phyloP scores from a whole-genome alignment of 2,329 filamentous ascomycete species.

The Cladophialophora exuberans region DNA sequence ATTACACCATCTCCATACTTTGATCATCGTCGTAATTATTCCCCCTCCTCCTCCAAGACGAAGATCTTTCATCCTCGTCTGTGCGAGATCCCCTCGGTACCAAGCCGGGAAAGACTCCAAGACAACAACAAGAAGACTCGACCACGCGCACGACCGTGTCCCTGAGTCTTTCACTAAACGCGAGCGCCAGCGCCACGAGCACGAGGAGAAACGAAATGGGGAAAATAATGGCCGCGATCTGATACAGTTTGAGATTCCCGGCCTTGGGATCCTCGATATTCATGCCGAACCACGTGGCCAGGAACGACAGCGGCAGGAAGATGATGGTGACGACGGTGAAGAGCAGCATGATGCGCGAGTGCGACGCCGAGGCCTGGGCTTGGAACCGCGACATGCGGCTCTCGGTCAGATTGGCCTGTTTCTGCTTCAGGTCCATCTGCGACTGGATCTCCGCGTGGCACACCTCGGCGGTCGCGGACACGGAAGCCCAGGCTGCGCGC shows the following conservation, averaged over 20 bases:
- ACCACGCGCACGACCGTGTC: background rate
- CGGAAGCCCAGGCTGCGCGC: constrained; percentile 1
- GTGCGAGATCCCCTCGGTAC: background rate
- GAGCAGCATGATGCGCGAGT: constrained; percentile 31
- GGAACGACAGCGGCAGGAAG: constrained; percentile 39
- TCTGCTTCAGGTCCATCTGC: constrained; percentile 28
- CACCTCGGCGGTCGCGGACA: constrained; percentile 2
- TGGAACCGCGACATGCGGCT: constrained; percentile 13
- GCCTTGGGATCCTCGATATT: constrained; percentile 24
- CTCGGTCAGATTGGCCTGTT: constrained; percentile 29
- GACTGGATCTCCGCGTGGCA: constrained; percentile 12
- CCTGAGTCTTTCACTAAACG: constrained; percentile 9
- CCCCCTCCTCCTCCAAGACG: no score
- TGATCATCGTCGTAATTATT: background rate
- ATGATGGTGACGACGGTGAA: constrained; percentile 40
- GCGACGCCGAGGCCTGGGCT: background rate
- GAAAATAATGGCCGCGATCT: constrained; percentile 16
- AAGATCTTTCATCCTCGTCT: background rate
- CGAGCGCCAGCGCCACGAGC: constrained; percentile 9
- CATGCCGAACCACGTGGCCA: constrained; percentile 41
- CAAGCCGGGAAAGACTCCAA: no score
- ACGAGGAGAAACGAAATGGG: constrained; percentile 11
- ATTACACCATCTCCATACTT: background rate
- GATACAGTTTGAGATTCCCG: constrained; percentile 5
- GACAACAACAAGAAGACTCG: constrained; percentile 7